Conservation (phyloP, 2,329 filamentous ascomycete genomes). For the Paecilomyces fulvus region DNA sequence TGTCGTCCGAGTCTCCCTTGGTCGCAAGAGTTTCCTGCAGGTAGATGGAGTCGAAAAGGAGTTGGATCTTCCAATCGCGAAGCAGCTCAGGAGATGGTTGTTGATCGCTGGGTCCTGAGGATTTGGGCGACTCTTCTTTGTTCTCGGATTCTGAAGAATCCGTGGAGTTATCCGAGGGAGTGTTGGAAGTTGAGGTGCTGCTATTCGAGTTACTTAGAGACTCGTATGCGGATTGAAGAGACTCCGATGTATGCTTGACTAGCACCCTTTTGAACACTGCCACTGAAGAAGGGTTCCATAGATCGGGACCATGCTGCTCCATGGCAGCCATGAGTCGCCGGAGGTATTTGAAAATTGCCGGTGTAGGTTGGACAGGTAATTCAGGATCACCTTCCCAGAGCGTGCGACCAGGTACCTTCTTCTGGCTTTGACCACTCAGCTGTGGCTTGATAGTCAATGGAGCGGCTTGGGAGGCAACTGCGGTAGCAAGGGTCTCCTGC, state of each 20-base stretch:
- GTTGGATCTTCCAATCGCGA: constrained; percentile 27
- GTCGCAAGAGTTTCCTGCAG: constrained; percentile 18
- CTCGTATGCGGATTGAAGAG: constrained; percentile 15
- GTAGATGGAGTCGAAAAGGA: constrained; percentile 31
- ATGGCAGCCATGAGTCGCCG: constrained; percentile 58
- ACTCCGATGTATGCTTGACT: constrained; percentile 37
- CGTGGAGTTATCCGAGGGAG: not conserved
- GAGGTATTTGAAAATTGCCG: constrained; percentile 63
- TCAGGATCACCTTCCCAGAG: constrained; percentile 75
- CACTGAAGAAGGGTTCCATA: constrained; percentile 70
- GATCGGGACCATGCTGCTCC: constrained; percentile 61
- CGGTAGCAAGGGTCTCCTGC: constrained; percentile 51
- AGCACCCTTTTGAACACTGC: constrained; percentile 53
- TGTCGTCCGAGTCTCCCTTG: not conserved
- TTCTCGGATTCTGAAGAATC: not conserved
- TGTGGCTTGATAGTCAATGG: constrained; percentile 41
- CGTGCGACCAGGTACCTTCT: constrained; percentile 50
- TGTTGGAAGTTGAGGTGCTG: not conserved
- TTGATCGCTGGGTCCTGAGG: not conserved
- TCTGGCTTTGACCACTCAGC: constrained; percentile 32
- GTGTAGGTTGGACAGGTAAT: constrained; percentile 71
- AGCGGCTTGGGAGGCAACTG: constrained; percentile 38
- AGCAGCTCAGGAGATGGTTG: constrained; percentile 3
- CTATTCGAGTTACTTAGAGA: constrained; percentile 9
- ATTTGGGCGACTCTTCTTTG: not conserved